A percentile compares a stretch with the other conserved stretches of the same genome.
Evolutionary conservation across 495 filamentous ascomycete genomes (phyloP).

Genomic region (Lentithecium fluviatile): DNA sequence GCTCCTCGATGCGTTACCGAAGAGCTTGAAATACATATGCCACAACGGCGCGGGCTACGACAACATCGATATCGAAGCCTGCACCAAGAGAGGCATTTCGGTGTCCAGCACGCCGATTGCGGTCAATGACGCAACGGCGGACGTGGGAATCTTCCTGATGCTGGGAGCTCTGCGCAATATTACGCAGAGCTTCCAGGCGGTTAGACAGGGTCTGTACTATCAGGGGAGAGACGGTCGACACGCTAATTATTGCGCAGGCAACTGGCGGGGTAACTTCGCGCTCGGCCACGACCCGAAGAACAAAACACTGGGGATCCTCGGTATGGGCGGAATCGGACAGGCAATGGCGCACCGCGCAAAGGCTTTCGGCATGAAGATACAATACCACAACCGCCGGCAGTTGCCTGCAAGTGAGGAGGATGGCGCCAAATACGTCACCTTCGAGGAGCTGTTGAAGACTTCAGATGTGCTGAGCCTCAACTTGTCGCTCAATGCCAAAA

Average conservation of each 20-base stretch:
- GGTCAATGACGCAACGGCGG: slow-evolving; percentile 43
- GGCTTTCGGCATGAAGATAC: slow-evolving; percentile 45
- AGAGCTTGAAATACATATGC: slow-evolving; percentile 37
- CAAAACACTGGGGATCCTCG: slow-evolving; percentile 58
- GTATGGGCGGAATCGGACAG: slow-evolving; percentile 84
- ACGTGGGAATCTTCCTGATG: slow-evolving; percentile 44
- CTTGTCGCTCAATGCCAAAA: slow-evolving; percentile 40
- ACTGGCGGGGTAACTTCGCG: slow-evolving; percentile 49
- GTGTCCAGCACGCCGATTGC: slow-evolving; percentile 42
- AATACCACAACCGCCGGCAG: slow-evolving; percentile 43
- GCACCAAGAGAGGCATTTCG: slow-evolving; percentile 38
- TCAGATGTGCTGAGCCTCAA: slow-evolving; percentile 44
- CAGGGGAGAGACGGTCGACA: background rate
- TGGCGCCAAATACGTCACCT: slow-evolving; percentile 42
- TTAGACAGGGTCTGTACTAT: slow-evolving; percentile 52
- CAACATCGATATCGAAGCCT: slow-evolving; percentile 42
- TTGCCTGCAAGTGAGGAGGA: slow-evolving; percentile 36
- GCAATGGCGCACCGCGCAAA: slow-evolving; percentile 40
- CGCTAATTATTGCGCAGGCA: slow-evolving; percentile 22
- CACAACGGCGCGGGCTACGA: slow-evolving; percentile 46
- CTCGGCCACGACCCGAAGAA: slow-evolving; percentile 48
- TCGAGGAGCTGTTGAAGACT: slow-evolving; percentile 44
- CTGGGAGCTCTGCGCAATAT: slow-evolving; percentile 50
- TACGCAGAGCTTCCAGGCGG: slow-evolving; percentile 59
- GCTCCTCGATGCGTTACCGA: slow-evolving; percentile 38